Conservation (phyloP, 2,329 filamentous ascomycete species). For the Sporothrix phasma region DNA sequence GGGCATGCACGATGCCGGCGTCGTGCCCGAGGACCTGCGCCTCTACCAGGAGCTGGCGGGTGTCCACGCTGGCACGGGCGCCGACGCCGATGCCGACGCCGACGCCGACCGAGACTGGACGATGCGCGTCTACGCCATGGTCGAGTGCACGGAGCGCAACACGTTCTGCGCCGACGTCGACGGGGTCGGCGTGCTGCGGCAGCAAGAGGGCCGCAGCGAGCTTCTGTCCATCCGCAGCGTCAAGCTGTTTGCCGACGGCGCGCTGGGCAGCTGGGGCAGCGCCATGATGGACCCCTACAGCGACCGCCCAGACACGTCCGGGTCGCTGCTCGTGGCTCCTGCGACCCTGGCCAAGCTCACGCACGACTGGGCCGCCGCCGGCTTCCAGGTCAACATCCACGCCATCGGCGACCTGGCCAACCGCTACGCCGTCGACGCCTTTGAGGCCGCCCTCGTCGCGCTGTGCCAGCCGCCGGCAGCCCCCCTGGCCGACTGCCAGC, state of each 20-base stretch:
- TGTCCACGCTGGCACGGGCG: constrained; percentile 16
- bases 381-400: constrained; percentile 62
- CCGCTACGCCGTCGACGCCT: constrained; percentile 52
- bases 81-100: too few species aligned
- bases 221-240: constrained; percentile 51
- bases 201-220: constrained; percentile 31
- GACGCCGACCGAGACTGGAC: constrained; percentile 46
- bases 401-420: constrained; percentile 63
- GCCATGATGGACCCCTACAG: constrained; percentile 61
- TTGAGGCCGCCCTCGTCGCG: constrained; percentile 45
- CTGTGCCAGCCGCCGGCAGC: constrained; percentile 38
- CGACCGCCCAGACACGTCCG: constrained; percentile 50
- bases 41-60: constrained; percentile 44
- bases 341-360: constrained; percentile 45
- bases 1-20: constrained; percentile 60
- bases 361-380: constrained; percentile 46
- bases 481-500: constrained; percentile 27
- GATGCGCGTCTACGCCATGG: constrained; percentile 57
- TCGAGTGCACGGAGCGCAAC: constrained; percentile 55
- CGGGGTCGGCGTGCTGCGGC: constrained; percentile 33
- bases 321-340: constrained; percentile 58
- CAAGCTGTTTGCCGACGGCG: constrained; percentile 62
- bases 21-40: constrained; percentile 42
- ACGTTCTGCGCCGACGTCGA: constrained; percentile 49
- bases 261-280: constrained; percentile 61